These are phyloP conservation scores for Xanthoconium stramineum DNA, from an alignment of 768 basidiomycete species.

Conservation along the genomic window DNA sequence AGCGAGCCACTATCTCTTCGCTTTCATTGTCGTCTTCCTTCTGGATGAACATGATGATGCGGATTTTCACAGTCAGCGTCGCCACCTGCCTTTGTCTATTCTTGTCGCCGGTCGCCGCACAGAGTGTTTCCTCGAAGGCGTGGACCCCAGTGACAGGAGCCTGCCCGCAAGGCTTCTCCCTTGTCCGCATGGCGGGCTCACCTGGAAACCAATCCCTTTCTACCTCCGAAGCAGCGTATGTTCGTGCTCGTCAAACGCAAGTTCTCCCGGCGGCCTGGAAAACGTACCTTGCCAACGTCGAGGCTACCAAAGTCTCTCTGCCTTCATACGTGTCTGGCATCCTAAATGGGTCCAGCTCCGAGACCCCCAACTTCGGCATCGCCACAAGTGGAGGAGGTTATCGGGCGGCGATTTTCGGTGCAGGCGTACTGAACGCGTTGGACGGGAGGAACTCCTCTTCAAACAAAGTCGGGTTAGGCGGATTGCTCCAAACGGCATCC, in stretches of 20 bases:
- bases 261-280: slow-evolving; percentile 40
- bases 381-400: slow-evolving; percentile 57
- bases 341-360: slow-evolving; percentile 14
- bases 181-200: slow-evolving; percentile 28
- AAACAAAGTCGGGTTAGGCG: slow-evolving; percentile 41
- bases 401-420: slow-evolving; percentile 52
- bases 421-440: slow-evolving; percentile 45
- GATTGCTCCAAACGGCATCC: slow-evolving; percentile 49
- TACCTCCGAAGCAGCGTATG: slow-evolving; percentile 35
- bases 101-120: slow-evolving; percentile 9
- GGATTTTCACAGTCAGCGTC: too few species aligned
- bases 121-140: slow-evolving; percentile 20
- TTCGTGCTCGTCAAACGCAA: slow-evolving; percentile 30
- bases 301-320: slow-evolving; percentile 26
- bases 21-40: too few species aligned
- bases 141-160: slow-evolving; percentile 20
- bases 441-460: slow-evolving; percentile 48
- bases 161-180: slow-evolving; percentile 24
- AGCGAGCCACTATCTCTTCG: too few species aligned
- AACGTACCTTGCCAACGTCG: slow-evolving; percentile 37
- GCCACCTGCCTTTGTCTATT: too few species aligned
- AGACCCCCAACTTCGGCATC: slow-evolving; percentile 42
- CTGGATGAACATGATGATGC: too few species aligned
- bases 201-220: slow-evolving; percentile 33
- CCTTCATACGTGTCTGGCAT: slow-evolving; percentile 36